Base-by-base conservation (phyloP, 192 early-diverging fungal genomes). In the Phlyctochytrium planicorne region DNA sequence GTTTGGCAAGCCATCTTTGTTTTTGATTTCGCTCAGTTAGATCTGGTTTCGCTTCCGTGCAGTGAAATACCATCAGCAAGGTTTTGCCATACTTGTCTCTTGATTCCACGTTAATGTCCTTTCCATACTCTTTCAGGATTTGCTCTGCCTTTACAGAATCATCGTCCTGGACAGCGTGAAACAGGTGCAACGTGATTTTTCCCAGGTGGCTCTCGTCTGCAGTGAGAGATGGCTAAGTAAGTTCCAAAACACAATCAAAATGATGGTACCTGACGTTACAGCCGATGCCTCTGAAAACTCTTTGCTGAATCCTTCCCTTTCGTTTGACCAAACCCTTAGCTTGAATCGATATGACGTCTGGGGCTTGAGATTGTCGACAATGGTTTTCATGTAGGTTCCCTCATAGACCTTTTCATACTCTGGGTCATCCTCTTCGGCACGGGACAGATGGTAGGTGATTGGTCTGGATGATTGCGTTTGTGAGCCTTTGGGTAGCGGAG, bases 71-170 rank as follows among this genome's bases (percentile, higher is more conserved):
- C 82, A 83, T 83, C 37, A 80, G 59, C 30, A 78, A 62, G 23
- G 78, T 83, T 65, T 77, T 75, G 4, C 82, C 82, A 30, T 65
- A 67, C 32, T 75, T 70, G 55, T 83, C 82, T 6, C 82, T 47
- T 35, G 77, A 71, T 53, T 80, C 82, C 29, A 80, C 36, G n/a
- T 67, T 70, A 23, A 83, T 67, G 32, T 78, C 70, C 33, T 68
- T 64, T 12, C 73, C 53, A 52, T 77, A 53, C 33, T 76, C 66
- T 12, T 68, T 56, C 30, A 80, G 37, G 32, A 80, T 61, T 1
- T 55, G 34, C 12, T 56, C 25, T 40, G 77, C 76, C 20, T 62
- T 71, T n/a, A 40, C 57, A 16, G 68, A 63, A 36, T 83, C 72
- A 29, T 73, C 70, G 25, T 74, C 74, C 3, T 52, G 34, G 14